Conservation (phyloP, 169 alveolate genomes). For the Plasmodium ovale region DNA sequence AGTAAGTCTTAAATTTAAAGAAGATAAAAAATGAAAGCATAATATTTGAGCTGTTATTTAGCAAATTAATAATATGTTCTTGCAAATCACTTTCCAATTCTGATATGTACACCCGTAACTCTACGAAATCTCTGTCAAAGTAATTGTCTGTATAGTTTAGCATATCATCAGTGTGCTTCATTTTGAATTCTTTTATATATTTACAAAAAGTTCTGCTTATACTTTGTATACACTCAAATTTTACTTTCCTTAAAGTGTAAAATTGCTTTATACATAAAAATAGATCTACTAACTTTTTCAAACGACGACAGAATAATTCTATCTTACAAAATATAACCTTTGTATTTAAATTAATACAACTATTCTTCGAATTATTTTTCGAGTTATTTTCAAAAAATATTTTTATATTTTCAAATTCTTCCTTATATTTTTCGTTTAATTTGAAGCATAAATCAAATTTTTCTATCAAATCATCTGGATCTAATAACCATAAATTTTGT, state of each 20-base stretch:
- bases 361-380: constrained; percentile 95
- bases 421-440: constrained; percentile 94
- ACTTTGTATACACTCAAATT: constrained; percentile 94
- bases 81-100: constrained; percentile 83
- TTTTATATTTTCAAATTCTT: constrained; percentile 92
- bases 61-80: constrained; percentile 87
- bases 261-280: constrained; percentile 96
- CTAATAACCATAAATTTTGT: constrained; percentile 90
- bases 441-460: constrained; percentile 93
- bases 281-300: constrained; percentile 94
- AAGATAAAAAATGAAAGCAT: constrained; percentile 85
- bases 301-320: constrained; percentile 96
- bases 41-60: constrained; percentile 92
- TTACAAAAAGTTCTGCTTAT: constrained; percentile 91
- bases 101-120: constrained; percentile 94
- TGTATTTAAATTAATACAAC: constrained; percentile 95
- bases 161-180: constrained; percentile 88
- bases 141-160: constrained; percentile 94
- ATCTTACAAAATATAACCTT: constrained; percentile 96
- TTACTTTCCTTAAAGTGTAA: constrained; percentile 92
- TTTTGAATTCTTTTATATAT: constrained; percentile 83
- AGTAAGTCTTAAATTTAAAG: constrained; percentile 58
- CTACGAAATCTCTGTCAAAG: constrained; percentile 97
- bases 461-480: constrained; percentile 93
- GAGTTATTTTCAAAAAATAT: constrained; percentile 93